Base-by-base conservation (phyloP, 257 asterid genomes). In the Linaria vulgaris region DNA sequence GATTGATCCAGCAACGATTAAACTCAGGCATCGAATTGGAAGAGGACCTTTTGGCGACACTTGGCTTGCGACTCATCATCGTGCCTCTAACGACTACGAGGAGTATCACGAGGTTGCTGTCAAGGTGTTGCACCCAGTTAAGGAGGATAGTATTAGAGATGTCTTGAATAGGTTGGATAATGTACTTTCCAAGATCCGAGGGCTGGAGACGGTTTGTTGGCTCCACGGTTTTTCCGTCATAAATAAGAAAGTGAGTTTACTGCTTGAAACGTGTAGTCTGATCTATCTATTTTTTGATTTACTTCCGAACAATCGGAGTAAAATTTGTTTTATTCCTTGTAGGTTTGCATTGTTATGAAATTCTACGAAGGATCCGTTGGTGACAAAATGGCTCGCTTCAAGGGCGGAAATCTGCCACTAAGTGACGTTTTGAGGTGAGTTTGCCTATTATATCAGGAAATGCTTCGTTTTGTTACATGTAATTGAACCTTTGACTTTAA, bases 341-440 rank as follows among this genome's bases (percentile, higher is more conserved):
- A 91, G 98, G 68, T 91, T 75, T 88, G 95, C 80, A 78, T 91
- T 58, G 75, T 88, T n/a, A 88, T 88, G 96, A 82, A 83, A 74
- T 88, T 88, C 73, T 91, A 86, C 34, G 95, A 86, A 72, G 95
- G 94, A 56, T 83, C 98, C 5, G 79, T 88, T 21, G 96, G 94
- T 56, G 96, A 88, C 78, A 91, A 83, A 65, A 81, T 88, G 95
- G 80, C 90, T 64, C 83, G 67, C 21, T 62, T 79, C 47, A 80
- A 80, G 54, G 95, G 80, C 20, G 96, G 96, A 21, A 84, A 88
- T 77, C 80, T 91, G 63, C 67, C 94, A 1, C 80, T 83, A 54
- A 70, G 15, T 64, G 95, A 91, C 80, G 95, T 81, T 75, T 68
- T 91, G 75, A 91, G 96, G 98, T 88, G 71, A 82, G 66, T 21